Conservation (phyloP, 1,139 yeast genomes). For the Sugiyamaella japonica region DNA sequence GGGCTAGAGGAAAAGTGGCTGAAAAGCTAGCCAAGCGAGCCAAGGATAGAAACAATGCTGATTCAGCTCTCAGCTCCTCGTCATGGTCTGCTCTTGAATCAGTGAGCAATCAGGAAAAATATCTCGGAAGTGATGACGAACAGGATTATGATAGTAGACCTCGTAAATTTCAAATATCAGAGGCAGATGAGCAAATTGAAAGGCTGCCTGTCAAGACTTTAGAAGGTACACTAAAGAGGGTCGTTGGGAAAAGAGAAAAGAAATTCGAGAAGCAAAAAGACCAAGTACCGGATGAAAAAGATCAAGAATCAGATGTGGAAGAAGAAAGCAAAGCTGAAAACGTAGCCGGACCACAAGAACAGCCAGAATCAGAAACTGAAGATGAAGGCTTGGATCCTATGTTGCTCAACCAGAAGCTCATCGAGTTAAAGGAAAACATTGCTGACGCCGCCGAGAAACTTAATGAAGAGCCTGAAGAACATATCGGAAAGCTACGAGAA, state of each 20-base stretch:
- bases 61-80: slow-evolving; percentile 26
- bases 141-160: slow-evolving; percentile 41
- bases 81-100: slow-evolving; percentile 30
- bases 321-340: slow-evolving; percentile 33
- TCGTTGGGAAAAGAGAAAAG: slow-evolving; percentile 37
- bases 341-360: slow-evolving; percentile 21
- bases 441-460: slow-evolving; percentile 78
- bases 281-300: slow-evolving; percentile 22
- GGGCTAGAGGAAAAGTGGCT: slow-evolving; percentile 34
- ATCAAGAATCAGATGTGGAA: slow-evolving; percentile 31
- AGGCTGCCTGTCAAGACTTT: slow-evolving; percentile 77
- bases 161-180: slow-evolving; percentile 36
- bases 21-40: slow-evolving; percentile 30
- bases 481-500: slow-evolving; percentile 64
- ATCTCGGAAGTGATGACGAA: slow-evolving; percentile 32
- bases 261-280: background rate
- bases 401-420: slow-evolving; percentile 50
- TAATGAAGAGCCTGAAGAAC: slow-evolving; percentile 89
- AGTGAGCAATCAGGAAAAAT: slow-evolving; percentile 36
- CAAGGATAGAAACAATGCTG: slow-evolving; percentile 27
- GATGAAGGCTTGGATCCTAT: slow-evolving; percentile 44
- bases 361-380: slow-evolving; percentile 29
- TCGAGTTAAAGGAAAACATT: slow-evolving; percentile 73
- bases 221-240: slow-evolving; percentile 71
- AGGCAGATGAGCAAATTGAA: slow-evolving; percentile 54